Conservation (phyloP, 352 stramenopile species). For the Globisporangium emineosum region DNA sequence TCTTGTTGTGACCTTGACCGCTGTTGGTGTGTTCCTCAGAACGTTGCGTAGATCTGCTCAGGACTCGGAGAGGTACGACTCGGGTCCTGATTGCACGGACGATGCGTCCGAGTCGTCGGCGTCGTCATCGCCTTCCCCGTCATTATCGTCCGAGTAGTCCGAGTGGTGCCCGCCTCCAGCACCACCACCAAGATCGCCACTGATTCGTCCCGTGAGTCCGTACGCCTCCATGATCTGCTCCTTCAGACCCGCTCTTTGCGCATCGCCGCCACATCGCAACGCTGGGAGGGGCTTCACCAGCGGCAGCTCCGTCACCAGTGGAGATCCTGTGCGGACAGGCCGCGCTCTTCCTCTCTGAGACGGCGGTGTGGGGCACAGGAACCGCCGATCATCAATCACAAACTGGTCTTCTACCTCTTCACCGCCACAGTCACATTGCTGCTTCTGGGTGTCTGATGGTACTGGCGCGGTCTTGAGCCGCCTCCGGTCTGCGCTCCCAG, state of each 20-base stretch:
- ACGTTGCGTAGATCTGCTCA: constrained; percentile 14
- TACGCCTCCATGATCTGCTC: constrained; percentile 9
- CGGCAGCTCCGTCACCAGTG: background rate
- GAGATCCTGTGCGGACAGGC: background rate
- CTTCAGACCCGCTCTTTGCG: constrained; percentile 2
- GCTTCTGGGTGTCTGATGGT: background rate
- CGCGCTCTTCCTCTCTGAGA: constrained; percentile 1
- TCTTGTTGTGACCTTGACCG: background rate
- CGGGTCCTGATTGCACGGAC: constrained; percentile 23
- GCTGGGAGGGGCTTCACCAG: background rate
- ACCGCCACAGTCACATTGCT: background rate
- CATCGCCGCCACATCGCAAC: background rate
- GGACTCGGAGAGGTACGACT: constrained; percentile 30
- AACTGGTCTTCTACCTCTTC: background rate
- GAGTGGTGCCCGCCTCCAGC: background rate
- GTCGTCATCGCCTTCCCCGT: constrained; percentile 24
- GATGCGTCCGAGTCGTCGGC: constrained; percentile 22
- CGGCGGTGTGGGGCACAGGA: constrained; percentile 12
- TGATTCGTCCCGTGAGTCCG: background rate
- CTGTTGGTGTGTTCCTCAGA: background rate
- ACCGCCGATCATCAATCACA: background rate
- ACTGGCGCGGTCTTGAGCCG: background rate
- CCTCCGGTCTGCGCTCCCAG: constrained; percentile 12
- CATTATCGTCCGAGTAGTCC: constrained; percentile 2
- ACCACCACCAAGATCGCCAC: background rate